Percentiles rank a stretch among this genome's conserved stretches.
Evolutionary conservation across 140 eudicot species (phyloP).

Genomic region (Stevia rebaudiana): DNA sequence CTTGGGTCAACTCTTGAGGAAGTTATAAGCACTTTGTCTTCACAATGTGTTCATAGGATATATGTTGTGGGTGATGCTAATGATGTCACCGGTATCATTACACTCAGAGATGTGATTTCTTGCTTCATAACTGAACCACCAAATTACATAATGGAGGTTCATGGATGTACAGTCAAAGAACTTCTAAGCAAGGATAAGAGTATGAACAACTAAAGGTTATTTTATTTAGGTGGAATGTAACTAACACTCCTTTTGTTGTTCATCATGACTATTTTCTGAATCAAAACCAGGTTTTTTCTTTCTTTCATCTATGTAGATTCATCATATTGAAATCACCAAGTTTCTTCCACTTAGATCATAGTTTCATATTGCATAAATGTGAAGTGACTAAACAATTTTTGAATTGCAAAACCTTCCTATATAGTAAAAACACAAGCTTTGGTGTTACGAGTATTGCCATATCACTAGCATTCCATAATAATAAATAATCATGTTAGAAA

Average conservation of each 20-base stretch:
- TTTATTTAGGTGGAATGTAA: slow-evolving; percentile 26
- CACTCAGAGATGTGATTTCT: slow-evolving; percentile 92
- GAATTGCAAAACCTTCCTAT: too few relatives aligned
- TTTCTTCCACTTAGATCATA: background rate
- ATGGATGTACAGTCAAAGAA: slow-evolving; percentile 50
- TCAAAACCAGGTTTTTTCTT: slow-evolving; percentile 7
- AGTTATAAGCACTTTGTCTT: slow-evolving; percentile 60
- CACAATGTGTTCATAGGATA: slow-evolving; percentile 71
- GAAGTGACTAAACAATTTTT: background rate
- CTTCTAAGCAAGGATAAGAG: slow-evolving; percentile 35
- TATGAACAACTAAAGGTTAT: slow-evolving; percentile 27
- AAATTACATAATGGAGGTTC: slow-evolving; percentile 58
- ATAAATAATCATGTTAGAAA: too few relatives aligned
- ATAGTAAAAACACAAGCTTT: too few relatives aligned
- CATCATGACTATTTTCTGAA: slow-evolving; percentile 9
- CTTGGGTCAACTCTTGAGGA: slow-evolving; percentile 53
- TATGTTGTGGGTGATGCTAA: slow-evolving; percentile 43
- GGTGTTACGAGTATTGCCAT: too few relatives aligned
- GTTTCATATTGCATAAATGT: background rate
- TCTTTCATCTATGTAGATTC: slow-evolving; percentile 28
- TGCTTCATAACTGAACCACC: slow-evolving; percentile 85
- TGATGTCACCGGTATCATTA: slow-evolving; percentile 64
- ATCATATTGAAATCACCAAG: background rate
- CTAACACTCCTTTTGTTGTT: slow-evolving; percentile 7
- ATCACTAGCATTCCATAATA: too few relatives aligned